Conservation (phyloP, 352 stramenopile species). For the Blastocystis sp. region DNA sequence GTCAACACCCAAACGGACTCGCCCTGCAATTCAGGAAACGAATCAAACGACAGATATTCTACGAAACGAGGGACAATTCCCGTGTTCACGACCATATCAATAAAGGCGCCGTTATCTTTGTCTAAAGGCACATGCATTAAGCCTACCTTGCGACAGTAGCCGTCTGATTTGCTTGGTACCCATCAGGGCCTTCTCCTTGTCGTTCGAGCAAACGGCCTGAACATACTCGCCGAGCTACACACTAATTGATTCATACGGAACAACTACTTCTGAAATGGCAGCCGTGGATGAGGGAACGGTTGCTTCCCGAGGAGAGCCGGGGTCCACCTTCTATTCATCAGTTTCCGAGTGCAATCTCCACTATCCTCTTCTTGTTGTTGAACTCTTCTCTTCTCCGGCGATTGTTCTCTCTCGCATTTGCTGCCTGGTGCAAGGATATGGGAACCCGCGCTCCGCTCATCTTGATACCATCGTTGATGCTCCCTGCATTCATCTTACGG, state of each 20-base stretch:
- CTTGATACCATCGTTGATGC: neutral
- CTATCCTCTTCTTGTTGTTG: neutral
- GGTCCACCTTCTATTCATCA: no score
- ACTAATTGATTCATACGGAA: neutral
- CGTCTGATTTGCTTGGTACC: constrained; percentile 27
- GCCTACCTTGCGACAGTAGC: constrained; percentile 50
- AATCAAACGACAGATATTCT: constrained; percentile 92
- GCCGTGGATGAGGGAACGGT: no score
- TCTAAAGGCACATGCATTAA: neutral
- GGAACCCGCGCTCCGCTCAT: no score
- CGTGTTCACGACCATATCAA: constrained; percentile 89
- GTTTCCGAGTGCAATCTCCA: no score
- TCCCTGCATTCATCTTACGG: neutral
- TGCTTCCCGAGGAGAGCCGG: no score
- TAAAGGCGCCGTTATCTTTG: constrained; percentile 14
- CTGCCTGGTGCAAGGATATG: neutral
- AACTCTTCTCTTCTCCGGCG: neutral
- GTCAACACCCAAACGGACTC: constrained; percentile 98
- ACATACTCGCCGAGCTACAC: constrained; percentile 35
- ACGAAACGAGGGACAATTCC: constrained; percentile 97
- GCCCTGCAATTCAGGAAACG: constrained; percentile 92
- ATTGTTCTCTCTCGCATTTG: neutral
- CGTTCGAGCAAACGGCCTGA: neutral
- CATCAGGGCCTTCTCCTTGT: neutral
- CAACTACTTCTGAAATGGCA: constrained; percentile 2